Base-by-base conservation (phyloP, 2,329 filamentous ascomycete species). In the Xylariaceae sp. region DNA sequence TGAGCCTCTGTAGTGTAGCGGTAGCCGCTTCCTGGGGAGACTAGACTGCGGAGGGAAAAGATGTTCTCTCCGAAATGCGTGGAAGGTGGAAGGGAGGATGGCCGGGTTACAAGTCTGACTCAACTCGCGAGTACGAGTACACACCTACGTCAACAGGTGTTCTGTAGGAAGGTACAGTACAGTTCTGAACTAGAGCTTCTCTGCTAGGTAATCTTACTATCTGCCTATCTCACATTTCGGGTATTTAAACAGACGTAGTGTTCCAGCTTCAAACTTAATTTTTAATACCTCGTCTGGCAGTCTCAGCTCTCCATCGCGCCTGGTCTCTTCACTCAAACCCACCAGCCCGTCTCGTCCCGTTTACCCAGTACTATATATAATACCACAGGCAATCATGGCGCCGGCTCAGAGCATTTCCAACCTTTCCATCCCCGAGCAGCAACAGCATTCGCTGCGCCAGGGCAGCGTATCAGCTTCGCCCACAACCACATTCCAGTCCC, bases 401-500 rank as follows among this genome's bases (percentile, higher is more conserved):
- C 71, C 77, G 66, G 76, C 79, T 67, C 75, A 77, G 69, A 78
- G 83, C 63, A 85, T 85, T 63, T 74, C 72, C 52, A 73, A 69
- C 60, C 66, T 73, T 58, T 45, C 41, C n/a, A 45, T n/a, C n/a
- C 41, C 41, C 13, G 68, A 73, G 8, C 52, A 58, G 60, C 58
- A 60, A 72, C 75, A 66, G 64, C 73, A 78, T 68, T 83, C 83
- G 15, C 52, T 56, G 23, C 81, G 85, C 71, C 86, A 80, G 72
- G 77, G 87, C 71, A 85, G 83, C 71, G 77, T 92, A 63, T 92
- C 89, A 37, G 86, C 84, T 52, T 94, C 91, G 56, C 92, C 93
- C 34, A 82, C 80, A 51, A 80, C 88, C 51, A 85, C 85, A 55
- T 92, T 94, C 74, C 82, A 89, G 71, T 92, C 89, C 65, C 87